Evolutionary conservation across 129 eudicot genomes (phyloP).

Genomic region (Escallonia rubra): DNA sequence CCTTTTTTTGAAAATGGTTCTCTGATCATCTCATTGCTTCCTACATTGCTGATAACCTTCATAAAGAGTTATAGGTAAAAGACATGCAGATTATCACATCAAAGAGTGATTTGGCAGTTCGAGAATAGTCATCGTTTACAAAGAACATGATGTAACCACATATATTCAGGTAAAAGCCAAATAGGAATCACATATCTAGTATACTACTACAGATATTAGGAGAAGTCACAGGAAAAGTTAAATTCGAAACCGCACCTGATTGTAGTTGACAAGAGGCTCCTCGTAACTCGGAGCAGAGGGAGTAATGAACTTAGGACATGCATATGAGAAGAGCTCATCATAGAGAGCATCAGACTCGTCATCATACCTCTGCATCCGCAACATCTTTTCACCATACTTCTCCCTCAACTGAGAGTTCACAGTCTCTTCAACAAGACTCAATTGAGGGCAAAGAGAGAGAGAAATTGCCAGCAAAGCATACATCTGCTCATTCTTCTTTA

Average conservation of each 20-base stretch:
- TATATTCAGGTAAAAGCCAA: too few species aligned
- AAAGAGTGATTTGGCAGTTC: too few species aligned
- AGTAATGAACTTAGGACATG: conserved; percentile 95
- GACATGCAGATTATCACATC: too few species aligned
- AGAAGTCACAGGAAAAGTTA: too few species aligned
- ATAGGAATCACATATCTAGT: too few species aligned
- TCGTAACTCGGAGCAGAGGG: conserved; percentile 94
- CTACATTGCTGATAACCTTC: too few species aligned
- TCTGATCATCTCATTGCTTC: too few species aligned
- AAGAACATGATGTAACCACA: too few species aligned
- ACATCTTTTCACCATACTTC: conserved; percentile 95
- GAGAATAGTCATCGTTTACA: too few species aligned
- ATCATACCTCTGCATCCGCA: conserved; percentile 75
- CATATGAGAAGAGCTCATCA: conserved; percentile 97
- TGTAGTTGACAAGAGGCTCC: conserved; percentile 93
- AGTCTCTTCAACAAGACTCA: conserved; percentile 82
- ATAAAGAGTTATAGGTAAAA: too few species aligned
- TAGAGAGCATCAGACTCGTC: conserved; percentile 79
- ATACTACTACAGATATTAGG: too few species aligned
- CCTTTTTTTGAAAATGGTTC: too few species aligned
- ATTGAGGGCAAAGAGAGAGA: conserved; percentile 92
- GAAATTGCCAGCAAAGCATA: conserved; percentile 85
- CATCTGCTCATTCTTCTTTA: conserved; percentile 99
- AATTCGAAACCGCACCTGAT: conserved; percentile 45
- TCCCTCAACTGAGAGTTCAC: conserved; percentile 83